Evolutionary conservation across 1,139 yeast genomes (phyloP).

Genomic region (Petasospora fabianii): DNA sequence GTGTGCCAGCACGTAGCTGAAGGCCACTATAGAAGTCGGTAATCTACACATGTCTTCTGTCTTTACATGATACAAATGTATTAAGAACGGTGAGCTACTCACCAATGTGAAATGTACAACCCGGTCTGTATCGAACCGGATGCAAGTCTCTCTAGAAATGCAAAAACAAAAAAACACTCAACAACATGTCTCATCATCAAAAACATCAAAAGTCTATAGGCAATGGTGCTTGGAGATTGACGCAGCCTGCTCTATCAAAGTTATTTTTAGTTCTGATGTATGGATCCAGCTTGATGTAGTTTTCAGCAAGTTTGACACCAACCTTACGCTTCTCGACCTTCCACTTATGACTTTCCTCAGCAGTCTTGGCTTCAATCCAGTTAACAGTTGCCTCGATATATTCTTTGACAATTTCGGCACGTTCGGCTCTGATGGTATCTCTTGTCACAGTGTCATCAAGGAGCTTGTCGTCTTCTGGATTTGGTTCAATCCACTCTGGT

Average conservation of each 20-base stretch:
- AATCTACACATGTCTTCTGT: no score
- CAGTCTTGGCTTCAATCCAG: constrained; percentile 60
- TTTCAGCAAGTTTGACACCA: constrained; percentile 47
- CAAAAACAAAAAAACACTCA: no score
- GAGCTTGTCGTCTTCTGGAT: constrained; percentile 43
- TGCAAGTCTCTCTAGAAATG: no score
- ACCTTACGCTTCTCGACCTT: constrained; percentile 46
- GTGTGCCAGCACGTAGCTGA: no score
- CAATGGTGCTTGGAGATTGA: constrained; percentile 9
- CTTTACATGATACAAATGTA: no score
- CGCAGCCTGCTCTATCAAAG: constrained; percentile 56
- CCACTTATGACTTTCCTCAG: constrained; percentile 28
- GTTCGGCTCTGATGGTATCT: constrained; percentile 40
- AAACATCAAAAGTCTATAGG: no score
- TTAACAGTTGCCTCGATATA: constrained; percentile 56
- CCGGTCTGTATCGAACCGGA: no score
- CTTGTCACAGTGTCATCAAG: constrained; percentile 40
- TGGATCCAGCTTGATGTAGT: constrained; percentile 65
- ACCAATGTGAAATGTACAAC: no score
- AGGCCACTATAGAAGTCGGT: no score
- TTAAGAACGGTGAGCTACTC: no score
- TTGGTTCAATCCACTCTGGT: constrained; percentile 54
- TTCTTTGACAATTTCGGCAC: constrained; percentile 42
- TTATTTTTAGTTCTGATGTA: constrained; percentile 65
- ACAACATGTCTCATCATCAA: no score